Evolutionary conservation across 108 stramenopile species (phyloP).

Genomic region (Nannochloropsis salina): DNA sequence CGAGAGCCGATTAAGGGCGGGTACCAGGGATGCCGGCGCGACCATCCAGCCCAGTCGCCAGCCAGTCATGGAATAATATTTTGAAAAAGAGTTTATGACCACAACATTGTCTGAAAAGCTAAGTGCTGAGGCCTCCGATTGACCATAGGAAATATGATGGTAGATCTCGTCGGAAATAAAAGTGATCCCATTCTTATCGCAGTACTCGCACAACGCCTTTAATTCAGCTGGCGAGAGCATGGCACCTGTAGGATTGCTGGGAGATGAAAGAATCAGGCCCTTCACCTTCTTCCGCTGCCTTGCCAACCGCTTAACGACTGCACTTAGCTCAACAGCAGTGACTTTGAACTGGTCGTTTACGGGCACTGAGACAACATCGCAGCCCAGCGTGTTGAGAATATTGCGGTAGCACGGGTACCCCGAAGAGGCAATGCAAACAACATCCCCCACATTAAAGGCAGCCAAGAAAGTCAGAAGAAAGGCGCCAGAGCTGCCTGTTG

Average conservation of each 20-base stretch:
- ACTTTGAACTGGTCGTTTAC: conserved; percentile 72
- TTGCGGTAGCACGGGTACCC: conserved; percentile 93
- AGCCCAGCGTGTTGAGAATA: conserved; percentile 68
- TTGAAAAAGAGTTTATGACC: conserved; percentile 85
- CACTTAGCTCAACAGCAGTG: conserved; percentile 64
- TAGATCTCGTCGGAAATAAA: conserved; percentile 91
- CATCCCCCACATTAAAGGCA: conserved; percentile 76
- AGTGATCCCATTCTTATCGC: conserved; percentile 65
- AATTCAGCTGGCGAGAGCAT: conserved; percentile 70
- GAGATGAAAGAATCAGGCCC: conserved; percentile 66
- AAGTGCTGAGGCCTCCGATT: conserved; percentile 73
- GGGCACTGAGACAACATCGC: conserved; percentile 59
- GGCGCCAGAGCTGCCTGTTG: conserved; percentile 75
- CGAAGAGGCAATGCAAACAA: conserved; percentile 66
- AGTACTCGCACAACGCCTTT: conserved; percentile 67
- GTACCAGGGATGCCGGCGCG: conserved; percentile 59
- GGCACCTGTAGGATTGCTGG: conserved; percentile 80
- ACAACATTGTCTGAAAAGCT: conserved; percentile 61
- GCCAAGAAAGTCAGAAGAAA: conserved; percentile 78
- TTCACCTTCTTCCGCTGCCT: conserved; percentile 45
- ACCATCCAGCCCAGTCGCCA: conserved; percentile 90
- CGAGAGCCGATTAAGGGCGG: conserved; percentile 67
- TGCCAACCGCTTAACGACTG: conserved; percentile 51
- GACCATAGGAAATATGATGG: conserved; percentile 81
- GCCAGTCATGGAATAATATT: conserved; percentile 90